A percentile compares a stretch with the other conserved stretches of the same genome.
Conservation (phyloP, 306 rosid species). For the Hylodesmum podocarpum region DNA sequence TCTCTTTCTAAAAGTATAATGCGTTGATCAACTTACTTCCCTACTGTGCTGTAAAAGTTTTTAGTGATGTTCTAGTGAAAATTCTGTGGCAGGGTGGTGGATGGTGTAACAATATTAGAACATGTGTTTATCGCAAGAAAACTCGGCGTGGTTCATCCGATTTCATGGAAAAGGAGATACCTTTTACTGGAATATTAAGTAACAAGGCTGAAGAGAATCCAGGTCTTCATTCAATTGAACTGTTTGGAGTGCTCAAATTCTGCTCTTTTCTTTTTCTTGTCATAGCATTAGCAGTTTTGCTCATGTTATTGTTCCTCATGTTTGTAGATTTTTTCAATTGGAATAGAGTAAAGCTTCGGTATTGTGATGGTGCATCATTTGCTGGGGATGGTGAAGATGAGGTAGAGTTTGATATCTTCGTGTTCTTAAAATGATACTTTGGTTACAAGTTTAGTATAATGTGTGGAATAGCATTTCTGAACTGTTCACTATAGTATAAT, state of each 20-base stretch:
- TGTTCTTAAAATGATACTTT: background rate
- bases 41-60: background rate
- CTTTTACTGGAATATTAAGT: conserved; percentile 83
- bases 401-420: conserved; percentile 47
- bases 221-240: conserved; percentile 50
- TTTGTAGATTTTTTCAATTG: conserved; percentile 91
- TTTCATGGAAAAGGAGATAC: conserved; percentile 80
- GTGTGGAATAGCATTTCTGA: no score
- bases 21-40: background rate
- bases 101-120: conserved; percentile 83
- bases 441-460: background rate
- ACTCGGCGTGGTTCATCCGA: conserved; percentile 74
- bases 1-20: background rate
- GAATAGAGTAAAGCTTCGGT: conserved; percentile 96
- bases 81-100: conserved; percentile 92
- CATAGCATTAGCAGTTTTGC: background rate
- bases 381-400: conserved; percentile 72
- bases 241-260: background rate
- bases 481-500: no score
- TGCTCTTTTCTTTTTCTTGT: background rate
- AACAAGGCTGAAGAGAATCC: conserved; percentile 77
- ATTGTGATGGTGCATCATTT: conserved; percentile 97
- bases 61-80: conserved; percentile 9
- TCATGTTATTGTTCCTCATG: conserved; percentile 19
- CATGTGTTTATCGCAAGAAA: conserved; percentile 83